Evolutionary conservation across 331 rosid species (phyloP).

Genomic region (Rosa hybrid): DNA sequence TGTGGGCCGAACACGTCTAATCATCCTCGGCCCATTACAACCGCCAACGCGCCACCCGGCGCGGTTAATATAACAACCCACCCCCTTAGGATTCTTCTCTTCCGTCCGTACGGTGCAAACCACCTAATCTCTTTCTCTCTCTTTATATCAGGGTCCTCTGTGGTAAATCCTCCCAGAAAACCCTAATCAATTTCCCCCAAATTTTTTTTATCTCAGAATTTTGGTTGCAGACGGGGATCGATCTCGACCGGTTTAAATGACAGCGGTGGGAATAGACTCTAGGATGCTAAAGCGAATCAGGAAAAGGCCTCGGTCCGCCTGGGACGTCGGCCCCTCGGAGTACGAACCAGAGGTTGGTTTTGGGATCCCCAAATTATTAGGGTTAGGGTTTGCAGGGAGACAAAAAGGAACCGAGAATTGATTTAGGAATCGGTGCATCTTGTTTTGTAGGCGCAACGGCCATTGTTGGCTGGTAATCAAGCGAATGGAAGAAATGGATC

Average conservation of each 20-base stretch:
- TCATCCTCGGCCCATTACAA: neutral
- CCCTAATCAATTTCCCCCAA: constrained; percentile 17
- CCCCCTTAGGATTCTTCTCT: neutral
- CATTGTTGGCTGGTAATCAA: constrained; percentile 40
- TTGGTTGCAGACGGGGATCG: constrained; percentile 23
- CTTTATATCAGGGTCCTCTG: neutral
- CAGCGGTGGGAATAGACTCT: constrained; percentile 34
- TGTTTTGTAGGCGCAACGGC: constrained; percentile 55
- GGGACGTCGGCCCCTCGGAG: constrained; percentile 74
- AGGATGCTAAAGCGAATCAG: constrained; percentile 53
- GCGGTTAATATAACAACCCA: neutral
- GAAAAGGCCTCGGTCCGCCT: constrained; percentile 78
- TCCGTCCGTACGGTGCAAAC: neutral
- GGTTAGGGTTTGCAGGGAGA: constrained; percentile 16
- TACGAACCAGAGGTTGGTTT: constrained; percentile 59
- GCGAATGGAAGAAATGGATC: constrained; percentile 54
- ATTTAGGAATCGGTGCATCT: neutral
- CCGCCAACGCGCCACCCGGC: neutral
- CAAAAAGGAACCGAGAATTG: neutral
- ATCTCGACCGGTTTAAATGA: constrained; percentile 29
- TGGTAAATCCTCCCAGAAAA: constrained; percentile 12
- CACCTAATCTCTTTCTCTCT: neutral
- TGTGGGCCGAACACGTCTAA: neutral
- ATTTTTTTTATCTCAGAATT: constrained; percentile 5
- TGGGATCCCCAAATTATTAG: neutral